These are phyloP conservation scores for Adansonia digitata DNA, from an alignment of 345 rosid species.

Conservation along the genomic window DNA sequence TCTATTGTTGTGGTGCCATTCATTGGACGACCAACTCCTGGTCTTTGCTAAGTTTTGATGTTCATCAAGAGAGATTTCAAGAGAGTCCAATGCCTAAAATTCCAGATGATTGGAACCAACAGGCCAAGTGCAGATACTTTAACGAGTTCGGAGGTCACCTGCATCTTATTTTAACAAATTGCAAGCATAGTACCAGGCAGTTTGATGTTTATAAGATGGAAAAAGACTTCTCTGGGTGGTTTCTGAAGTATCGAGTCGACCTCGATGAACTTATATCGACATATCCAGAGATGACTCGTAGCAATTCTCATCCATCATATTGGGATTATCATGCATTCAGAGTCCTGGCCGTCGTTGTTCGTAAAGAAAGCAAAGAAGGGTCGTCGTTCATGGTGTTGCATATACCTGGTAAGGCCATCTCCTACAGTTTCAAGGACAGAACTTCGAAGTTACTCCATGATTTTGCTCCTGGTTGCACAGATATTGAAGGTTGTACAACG, in stretches of 20 bases:
- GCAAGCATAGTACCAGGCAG: constrained; percentile 11
- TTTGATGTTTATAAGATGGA: constrained; percentile 35
- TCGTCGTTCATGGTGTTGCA: constrained; percentile 3
- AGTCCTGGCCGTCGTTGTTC: constrained; percentile 21
- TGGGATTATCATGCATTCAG: constrained; percentile 17
- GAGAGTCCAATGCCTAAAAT: constrained; percentile 26
- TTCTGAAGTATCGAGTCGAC: constrained; percentile 31
- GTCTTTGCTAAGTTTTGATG: constrained; percentile 22
- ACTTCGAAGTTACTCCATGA: not conserved
- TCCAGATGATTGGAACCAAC: not conserved
- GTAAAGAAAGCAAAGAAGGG: constrained; percentile 17
- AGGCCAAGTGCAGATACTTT: constrained; percentile 13
- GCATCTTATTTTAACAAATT: constrained; percentile 22
- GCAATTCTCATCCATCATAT: not conserved
- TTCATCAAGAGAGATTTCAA: constrained; percentile 21
- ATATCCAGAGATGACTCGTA: constrained; percentile 33
- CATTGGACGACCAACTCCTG: constrained; percentile 27
- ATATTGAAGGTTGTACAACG: not conserved
- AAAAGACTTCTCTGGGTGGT: constrained; percentile 32
- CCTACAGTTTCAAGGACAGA: constrained; percentile 5
- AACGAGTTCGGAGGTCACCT: constrained; percentile 25
- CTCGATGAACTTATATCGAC: constrained; percentile 20
- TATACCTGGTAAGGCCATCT: constrained; percentile 2
- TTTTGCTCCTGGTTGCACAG: constrained; percentile 8
- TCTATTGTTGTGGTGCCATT: constrained; percentile 30